Evolutionary conservation across 2,329 filamentous ascomycete genomes (phyloP).

Genomic region (Pezicula carpinea): DNA sequence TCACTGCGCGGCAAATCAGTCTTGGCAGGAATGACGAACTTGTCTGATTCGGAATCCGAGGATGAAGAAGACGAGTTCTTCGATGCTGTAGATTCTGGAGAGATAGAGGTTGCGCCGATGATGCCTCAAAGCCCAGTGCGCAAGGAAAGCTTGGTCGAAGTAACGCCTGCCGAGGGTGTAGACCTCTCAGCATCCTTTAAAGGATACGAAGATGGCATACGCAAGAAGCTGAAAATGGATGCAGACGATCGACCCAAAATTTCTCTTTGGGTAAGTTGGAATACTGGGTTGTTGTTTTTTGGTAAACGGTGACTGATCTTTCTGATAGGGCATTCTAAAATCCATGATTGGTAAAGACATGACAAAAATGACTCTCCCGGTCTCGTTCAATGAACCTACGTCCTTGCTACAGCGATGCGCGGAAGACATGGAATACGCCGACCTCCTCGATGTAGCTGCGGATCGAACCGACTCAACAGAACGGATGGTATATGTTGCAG

Average conservation of each 20-base stretch:
- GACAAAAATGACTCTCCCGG: slow-evolving; percentile 98
- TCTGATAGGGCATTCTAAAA: slow-evolving; percentile 78
- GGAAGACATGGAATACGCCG: slow-evolving; percentile 97
- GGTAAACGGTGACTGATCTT: slow-evolving; percentile 17
- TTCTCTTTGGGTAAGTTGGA: slow-evolving; percentile 77
- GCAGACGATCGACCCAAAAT: slow-evolving; percentile 90
- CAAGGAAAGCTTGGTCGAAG: slow-evolving; percentile 35
- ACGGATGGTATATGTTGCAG: slow-evolving; percentile 88
- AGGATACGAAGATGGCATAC: slow-evolving; percentile 87
- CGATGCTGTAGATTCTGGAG: slow-evolving; percentile 89
- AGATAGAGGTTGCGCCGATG: slow-evolving; percentile 74
- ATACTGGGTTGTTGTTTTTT: background rate
- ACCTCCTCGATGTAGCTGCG: slow-evolving; percentile 83
- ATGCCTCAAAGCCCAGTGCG: slow-evolving; percentile 38
- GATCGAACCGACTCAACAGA: slow-evolving; percentile 84
- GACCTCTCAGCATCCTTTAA: slow-evolving; percentile 76
- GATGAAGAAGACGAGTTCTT: slow-evolving; percentile 94
- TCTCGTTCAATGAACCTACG: slow-evolving; percentile 98
- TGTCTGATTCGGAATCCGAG: slow-evolving; percentile 72
- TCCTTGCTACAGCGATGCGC: slow-evolving; percentile 91
- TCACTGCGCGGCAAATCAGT: slow-evolving; percentile 56
- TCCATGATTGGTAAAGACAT: slow-evolving; percentile 99
- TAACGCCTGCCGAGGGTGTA: slow-evolving; percentile 40
- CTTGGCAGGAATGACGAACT: slow-evolving; percentile 64
- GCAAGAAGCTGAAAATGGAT: slow-evolving; percentile 79